A percentile compares a stretch with the other conserved stretches of the same genome.
Conservation (phyloP, 805 yeast species). For the Schizosaccharomyces japonicus region DNA sequence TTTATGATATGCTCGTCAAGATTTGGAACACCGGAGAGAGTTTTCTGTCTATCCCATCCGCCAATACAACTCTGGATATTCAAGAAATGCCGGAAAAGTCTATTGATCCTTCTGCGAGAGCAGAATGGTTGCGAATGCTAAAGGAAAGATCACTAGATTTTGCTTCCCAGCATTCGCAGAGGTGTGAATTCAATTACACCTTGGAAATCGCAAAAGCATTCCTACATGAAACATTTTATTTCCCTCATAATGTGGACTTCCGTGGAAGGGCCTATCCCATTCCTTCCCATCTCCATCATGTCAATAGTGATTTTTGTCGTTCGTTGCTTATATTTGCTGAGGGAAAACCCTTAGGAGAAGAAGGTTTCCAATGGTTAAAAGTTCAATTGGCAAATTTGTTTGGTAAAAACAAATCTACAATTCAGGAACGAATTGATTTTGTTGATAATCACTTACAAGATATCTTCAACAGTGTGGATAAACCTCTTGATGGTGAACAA, state of each 20-base stretch:
- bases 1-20: constrained; percentile 44
- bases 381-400: constrained; percentile 36
- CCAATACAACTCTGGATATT: constrained; percentile 21
- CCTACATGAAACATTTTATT: constrained; percentile 34
- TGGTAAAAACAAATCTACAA: constrained; percentile 32
- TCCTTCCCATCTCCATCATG: constrained; percentile 37
- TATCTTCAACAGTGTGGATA: constrained; percentile 22
- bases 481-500: constrained; percentile 23
- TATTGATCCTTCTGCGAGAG: constrained; percentile 22
- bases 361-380: constrained; percentile 36
- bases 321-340: constrained; percentile 37
- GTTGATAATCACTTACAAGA: constrained; percentile 25
- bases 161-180: constrained; percentile 50
- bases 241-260: constrained; percentile 42
- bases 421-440: constrained; percentile 27
- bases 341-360: constrained; percentile 28
- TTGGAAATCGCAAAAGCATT: constrained; percentile 87
- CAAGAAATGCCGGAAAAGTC: constrained; percentile 38
- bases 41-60: constrained; percentile 50
- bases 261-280: constrained; percentile 44
- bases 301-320: constrained; percentile 37
- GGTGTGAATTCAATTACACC: constrained; percentile 86
- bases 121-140: constrained; percentile 20
- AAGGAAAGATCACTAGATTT: constrained; percentile 35
- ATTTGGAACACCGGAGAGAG: constrained; percentile 73